Conservation (phyloP, 2,329 filamentous ascomycete species). For the Fusarium mangiferae region DNA sequence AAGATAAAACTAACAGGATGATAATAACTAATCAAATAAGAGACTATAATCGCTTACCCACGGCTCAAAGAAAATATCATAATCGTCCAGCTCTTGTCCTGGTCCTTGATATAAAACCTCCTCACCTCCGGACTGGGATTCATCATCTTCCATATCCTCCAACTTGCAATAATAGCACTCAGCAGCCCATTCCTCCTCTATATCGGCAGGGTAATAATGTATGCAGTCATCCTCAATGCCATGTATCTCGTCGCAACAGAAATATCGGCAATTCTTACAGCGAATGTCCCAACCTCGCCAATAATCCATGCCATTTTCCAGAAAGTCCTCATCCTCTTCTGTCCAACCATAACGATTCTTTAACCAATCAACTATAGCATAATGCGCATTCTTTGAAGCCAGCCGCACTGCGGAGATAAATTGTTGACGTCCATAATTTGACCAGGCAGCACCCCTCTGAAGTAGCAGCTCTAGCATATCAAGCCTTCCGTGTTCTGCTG, state of each 20-base stretch:
- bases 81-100: neutral
- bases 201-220: neutral
- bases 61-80: neutral
- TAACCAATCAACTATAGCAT: neutral
- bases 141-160: neutral
- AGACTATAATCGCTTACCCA: neutral
- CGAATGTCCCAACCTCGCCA: rapidly evolving
- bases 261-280: neutral
- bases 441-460: neutral
- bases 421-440: neutral
- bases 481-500: neutral
- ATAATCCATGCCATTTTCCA: rapidly evolving
- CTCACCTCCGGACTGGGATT: no score
- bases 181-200: neutral
- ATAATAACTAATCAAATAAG: neutral
- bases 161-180: neutral
- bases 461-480: conserved; percentile 12
- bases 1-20: no score
- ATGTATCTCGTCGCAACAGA: neutral
- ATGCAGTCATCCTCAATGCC: neutral
- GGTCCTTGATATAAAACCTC: no score
- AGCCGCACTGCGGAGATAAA: neutral
- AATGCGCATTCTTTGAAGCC: neutral
- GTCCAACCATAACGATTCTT: neutral
- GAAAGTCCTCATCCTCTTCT: neutral